Conservation (phyloP, 768 basidiomycete genomes). For the Artomyces pyxidatus region DNA sequence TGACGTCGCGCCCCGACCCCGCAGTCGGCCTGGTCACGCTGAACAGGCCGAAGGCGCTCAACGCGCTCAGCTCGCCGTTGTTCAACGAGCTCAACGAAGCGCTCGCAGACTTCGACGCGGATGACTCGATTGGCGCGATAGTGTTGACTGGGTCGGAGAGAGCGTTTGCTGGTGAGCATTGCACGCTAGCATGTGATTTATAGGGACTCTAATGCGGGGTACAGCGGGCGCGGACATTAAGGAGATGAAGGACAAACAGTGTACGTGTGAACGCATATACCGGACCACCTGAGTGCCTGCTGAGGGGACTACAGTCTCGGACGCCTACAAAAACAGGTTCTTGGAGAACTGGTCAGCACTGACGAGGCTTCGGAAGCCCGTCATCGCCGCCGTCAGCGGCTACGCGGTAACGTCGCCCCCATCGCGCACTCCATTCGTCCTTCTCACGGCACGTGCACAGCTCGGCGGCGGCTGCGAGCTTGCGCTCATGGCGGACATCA, state of each 20-base stretch:
- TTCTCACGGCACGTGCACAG: conserved; percentile 34
- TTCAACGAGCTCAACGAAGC: conserved; percentile 78
- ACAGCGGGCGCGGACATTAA: conserved; percentile 99
- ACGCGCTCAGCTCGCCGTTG: conserved; percentile 76
- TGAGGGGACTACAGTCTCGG: conserved; percentile 66
- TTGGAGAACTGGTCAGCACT: conserved; percentile 78
- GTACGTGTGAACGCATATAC: conserved; percentile 34
- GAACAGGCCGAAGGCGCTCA: conserved; percentile 84
- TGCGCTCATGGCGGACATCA: conserved; percentile 93
- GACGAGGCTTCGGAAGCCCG: conserved; percentile 73
- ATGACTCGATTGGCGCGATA: conserved; percentile 69
- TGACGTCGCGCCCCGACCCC: conserved; percentile 60
- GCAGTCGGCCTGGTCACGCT: conserved; percentile 73
- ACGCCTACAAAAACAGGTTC: conserved; percentile 82
- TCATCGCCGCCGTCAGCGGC: conserved; percentile 94
- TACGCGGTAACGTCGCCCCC: conserved; percentile 61
- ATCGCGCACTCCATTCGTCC: not conserved
- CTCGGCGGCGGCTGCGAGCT: conserved; percentile 97
- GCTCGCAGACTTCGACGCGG: conserved; percentile 43
- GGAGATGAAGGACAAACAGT: conserved; percentile 96
- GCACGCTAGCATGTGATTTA: not conserved
- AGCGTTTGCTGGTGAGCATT: conserved; percentile 80
- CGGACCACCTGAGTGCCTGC: conserved; percentile 28
- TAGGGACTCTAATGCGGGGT: not conserved
- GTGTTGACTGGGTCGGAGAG: conserved; percentile 89